These are phyloP conservation scores for Selaginella tamariscina DNA, from an alignment of 75 land plant species.

Conservation along the genomic window DNA sequence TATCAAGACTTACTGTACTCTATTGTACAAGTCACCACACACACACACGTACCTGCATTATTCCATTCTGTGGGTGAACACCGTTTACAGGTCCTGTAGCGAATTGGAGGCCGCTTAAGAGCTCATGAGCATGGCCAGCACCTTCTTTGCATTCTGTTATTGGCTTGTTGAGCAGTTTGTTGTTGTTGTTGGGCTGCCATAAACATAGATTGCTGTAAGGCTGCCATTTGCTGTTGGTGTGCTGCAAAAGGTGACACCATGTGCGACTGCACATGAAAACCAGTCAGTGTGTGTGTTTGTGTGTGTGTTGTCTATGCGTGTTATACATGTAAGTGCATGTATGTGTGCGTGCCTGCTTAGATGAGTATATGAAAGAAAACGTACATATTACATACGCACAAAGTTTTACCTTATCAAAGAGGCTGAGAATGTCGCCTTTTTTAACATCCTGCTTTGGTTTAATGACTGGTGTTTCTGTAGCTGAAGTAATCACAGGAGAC, in stretches of 20 bases:
- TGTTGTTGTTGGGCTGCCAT: slow-evolving; percentile 31
- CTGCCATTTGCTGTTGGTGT: slow-evolving; percentile 90
- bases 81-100: background rate
- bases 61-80: background rate
- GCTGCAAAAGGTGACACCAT: slow-evolving; percentile 71
- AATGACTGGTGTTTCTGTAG: slow-evolving; percentile 23
- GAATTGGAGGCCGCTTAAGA: background rate
- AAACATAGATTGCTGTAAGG: slow-evolving; percentile 60
- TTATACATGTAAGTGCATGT: background rate
- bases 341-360: background rate
- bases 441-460: slow-evolving; percentile 36
- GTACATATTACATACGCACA: background rate
- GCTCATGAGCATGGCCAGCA: background rate
- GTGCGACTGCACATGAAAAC: slow-evolving; percentile 29
- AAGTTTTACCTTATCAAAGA: slow-evolving; percentile 60
- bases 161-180: background rate
- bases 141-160: background rate
- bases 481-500: slow-evolving; percentile 28
- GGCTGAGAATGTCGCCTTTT: slow-evolving; percentile 68
- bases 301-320: background rate
- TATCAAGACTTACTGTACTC: too few relatives aligned
- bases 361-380: background rate
- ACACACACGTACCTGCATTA: too few relatives aligned
- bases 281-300: background rate
- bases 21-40: too few relatives aligned